These are phyloP conservation scores for Cyclocybe aegerita DNA, from an alignment of 768 basidiomycete species.

Conservation along the genomic window DNA sequence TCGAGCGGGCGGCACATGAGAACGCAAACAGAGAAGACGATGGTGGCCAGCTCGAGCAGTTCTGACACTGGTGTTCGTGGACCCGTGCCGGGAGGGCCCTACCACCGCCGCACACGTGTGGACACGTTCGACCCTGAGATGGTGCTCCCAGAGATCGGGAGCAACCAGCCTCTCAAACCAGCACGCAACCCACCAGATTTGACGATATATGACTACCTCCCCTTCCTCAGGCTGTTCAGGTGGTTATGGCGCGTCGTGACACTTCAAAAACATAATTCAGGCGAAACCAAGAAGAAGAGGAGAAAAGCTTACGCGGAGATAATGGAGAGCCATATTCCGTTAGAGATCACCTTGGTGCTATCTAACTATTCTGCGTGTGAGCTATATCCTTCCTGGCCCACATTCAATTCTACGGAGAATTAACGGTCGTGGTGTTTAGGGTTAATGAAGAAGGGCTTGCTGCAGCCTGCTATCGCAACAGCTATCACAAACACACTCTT, in stretches of 20 bases:
- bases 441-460: constrained; percentile 35
- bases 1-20: no score
- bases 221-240: constrained; percentile 50
- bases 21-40: no score
- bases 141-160: constrained; percentile 27
- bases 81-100: no score
- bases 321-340: constrained; percentile 62
- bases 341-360: constrained; percentile 57
- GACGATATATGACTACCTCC: constrained; percentile 52
- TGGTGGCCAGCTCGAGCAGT: no score
- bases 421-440: constrained; percentile 18
- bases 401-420: no score
- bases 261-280: neutral
- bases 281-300: neutral
- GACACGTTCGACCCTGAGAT: no score
- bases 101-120: no score
- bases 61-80: no score
- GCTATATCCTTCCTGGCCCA: no score
- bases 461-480: constrained; percentile 53
- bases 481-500: constrained; percentile 45
- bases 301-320: constrained; percentile 16
- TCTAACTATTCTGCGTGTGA: constrained; percentile 25
- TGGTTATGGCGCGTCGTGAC: constrained; percentile 13
- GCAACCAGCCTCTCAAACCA: constrained; percentile 37
- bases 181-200: constrained; percentile 56